Base-by-base conservation (phyloP, 2,329 filamentous ascomycete species). In the Thielaviopsis punctulata region DNA sequence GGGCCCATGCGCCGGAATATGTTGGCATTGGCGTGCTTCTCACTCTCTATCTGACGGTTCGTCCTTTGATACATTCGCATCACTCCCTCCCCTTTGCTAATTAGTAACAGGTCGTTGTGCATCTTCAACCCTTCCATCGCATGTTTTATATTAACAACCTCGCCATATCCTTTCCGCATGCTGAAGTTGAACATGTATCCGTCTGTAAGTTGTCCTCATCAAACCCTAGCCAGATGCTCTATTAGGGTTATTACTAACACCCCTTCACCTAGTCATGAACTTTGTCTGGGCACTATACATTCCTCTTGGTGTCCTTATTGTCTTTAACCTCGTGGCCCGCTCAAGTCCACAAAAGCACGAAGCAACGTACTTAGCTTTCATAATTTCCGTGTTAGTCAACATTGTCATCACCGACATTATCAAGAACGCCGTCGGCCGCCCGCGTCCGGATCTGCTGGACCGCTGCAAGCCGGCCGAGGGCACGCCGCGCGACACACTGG, bases 81-180 rank as follows among this genome's bases (percentile, higher is more conserved):
- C 8, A 23, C 15, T 30, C 41, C 24, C 19, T 13, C 15, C 21
- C 39, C n/a, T 12, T 13, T 23, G 18, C 23, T 45, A 10, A 33
- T 22, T 9, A 23, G 21, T 3, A 7, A 9, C 21, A 55, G 55
- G 27, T 51, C 39, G 33, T 79, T 65, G 69, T 84, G 60, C 72
- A 84, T 58, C 75, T 86, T 59, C 80, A 82, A 56, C 92, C 92
- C 0, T 96, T 96, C 64, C 88, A 96, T 65, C 87, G 86, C 67
- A 84, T 95, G 79, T 96, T 98, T 69, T 84, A 79, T 57, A 76
- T 96, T 56, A 84, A 88, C 63, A 87, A 96, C 63, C 75, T 85
- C 22, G 72, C 79, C 48, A 87, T 96, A 55, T 82, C 86, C 57
- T 95, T 84, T 62, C 92, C 92, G 0, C 84, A 94, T 66, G 87